phyloP scores from a whole-genome alignment of 345 rosid genomes.

The Aquilaria malaccensis region DNA sequence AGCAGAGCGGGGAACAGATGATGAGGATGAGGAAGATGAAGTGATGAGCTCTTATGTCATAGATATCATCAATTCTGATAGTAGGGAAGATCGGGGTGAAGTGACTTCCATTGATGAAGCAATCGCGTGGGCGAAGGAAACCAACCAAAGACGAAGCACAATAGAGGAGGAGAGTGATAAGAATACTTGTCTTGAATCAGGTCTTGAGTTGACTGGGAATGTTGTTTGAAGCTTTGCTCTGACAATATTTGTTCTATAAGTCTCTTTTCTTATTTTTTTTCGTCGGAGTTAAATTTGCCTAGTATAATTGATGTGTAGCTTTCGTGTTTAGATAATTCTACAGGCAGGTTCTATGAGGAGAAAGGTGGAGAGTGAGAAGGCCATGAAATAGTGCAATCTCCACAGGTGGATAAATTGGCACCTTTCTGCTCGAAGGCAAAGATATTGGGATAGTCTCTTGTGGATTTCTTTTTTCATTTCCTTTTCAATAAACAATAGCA shows the following conservation, averaged over 20 bases:
- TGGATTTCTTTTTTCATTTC: too few species aligned
- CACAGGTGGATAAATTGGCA: constrained; percentile 8
- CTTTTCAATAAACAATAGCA: too few species aligned
- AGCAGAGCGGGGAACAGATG: constrained; percentile 21
- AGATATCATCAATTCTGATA: constrained; percentile 57
- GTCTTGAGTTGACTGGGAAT: constrained; percentile 21
- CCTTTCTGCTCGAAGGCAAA: too few species aligned
- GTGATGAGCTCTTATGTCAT: constrained; percentile 82
- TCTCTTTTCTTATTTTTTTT: neutral
- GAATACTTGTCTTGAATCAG: constrained; percentile 14
- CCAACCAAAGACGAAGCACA: constrained; percentile 26
- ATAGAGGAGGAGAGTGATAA: constrained; percentile 13
- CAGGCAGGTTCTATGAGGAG: constrained; percentile 19
- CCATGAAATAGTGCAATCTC: constrained; percentile 16
- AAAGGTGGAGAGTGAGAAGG: constrained; percentile 15
- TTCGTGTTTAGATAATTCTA: constrained; percentile 1
- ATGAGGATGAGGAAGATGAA: constrained; percentile 55
- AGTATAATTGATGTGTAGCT: too few species aligned
- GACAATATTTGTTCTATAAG: neutral
- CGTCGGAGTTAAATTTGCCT: neutral
- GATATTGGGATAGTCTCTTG: too few species aligned
- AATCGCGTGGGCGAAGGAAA: constrained; percentile 71
- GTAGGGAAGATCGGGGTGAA: constrained; percentile 34
- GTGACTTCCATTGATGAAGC: constrained; percentile 59
- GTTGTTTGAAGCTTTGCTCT: neutral